Evolutionary conservation across 2,329 filamentous ascomycete genomes (phyloP).

Genomic region (Pseudogymnoascus sp.): DNA sequence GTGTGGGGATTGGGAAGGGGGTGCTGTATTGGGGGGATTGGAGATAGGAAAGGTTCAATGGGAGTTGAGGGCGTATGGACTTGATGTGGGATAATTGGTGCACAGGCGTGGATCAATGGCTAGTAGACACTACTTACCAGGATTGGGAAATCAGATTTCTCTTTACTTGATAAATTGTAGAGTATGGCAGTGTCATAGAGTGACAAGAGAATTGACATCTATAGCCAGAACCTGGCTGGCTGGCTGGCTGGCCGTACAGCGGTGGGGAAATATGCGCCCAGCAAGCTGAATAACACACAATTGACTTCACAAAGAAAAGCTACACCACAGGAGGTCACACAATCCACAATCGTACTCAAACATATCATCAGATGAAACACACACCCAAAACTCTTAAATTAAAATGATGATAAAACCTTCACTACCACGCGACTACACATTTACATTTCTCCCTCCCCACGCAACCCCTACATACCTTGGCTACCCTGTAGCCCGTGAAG

Average conservation of each 20-base stretch:
- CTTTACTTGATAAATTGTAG: background rate
- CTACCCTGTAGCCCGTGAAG: background rate
- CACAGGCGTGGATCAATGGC: background rate
- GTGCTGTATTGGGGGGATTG: no score
- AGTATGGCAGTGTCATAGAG: background rate
- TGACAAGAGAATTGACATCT: background rate
- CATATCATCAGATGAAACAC: background rate
- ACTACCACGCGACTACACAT: background rate
- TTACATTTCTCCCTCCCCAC: background rate
- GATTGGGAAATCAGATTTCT: background rate
- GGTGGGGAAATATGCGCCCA: background rate
- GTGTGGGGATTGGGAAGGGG: no score
- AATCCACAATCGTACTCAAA: background rate
- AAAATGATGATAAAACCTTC: background rate
- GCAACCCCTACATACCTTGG: background rate
- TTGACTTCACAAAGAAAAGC: background rate
- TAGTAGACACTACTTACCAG: background rate
- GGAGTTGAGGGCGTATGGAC: background rate
- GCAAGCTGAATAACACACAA: background rate
- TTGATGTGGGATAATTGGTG: background rate
- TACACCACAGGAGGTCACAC: background rate
- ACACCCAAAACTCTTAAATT: background rate
- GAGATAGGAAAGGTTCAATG: no score
- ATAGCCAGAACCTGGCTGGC: no score
- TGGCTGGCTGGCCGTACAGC: no score